Percentiles rank a stretch among this genome's conserved stretches.
Evolutionary conservation across 371 early-diverging fungal genomes (phyloP).

Genomic region (Mortierella sp.): DNA sequence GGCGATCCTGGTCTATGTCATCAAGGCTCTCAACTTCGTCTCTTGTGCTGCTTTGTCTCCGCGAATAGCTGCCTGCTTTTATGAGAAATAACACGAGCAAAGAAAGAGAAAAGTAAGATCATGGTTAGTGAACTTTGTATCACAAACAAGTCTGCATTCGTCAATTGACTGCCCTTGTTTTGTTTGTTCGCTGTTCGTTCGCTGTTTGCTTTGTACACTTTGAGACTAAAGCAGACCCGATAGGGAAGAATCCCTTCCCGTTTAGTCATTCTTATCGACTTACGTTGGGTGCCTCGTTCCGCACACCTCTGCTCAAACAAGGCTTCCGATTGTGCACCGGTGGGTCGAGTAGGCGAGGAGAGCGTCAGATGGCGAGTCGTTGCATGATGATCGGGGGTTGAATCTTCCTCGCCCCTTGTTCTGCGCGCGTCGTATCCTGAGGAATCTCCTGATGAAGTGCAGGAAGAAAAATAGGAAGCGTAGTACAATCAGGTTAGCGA

Average conservation of each 20-base stretch:
- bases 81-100: constrained; percentile 4
- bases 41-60: background rate
- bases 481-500: constrained; percentile 3
- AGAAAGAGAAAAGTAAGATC: background rate
- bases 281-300: constrained; percentile 11
- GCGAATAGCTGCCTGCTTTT: background rate
- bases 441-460: constrained; percentile 24
- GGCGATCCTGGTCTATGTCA: constrained; percentile 3
- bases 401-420: constrained; percentile 4
- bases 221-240: background rate
- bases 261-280: constrained; percentile 11
- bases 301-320: constrained; percentile 13
- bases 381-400: constrained; percentile 25
- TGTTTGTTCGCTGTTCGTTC: background rate
- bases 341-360: constrained; percentile 9
- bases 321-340: constrained; percentile 16
- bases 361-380: constrained; percentile 8
- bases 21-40: background rate
- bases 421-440: constrained; percentile 22
- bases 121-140: constrained; percentile 3
- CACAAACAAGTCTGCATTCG: background rate
- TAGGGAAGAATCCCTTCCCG: background rate
- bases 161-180: background rate
- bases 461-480: background rate
- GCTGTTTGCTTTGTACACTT: constrained; percentile 3